A percentile compares a stretch with the other conserved stretches of the same genome.
phyloP scores from a whole-genome alignment of 2,329 filamentous ascomycete genomes.

The Fusarium domesticum region DNA sequence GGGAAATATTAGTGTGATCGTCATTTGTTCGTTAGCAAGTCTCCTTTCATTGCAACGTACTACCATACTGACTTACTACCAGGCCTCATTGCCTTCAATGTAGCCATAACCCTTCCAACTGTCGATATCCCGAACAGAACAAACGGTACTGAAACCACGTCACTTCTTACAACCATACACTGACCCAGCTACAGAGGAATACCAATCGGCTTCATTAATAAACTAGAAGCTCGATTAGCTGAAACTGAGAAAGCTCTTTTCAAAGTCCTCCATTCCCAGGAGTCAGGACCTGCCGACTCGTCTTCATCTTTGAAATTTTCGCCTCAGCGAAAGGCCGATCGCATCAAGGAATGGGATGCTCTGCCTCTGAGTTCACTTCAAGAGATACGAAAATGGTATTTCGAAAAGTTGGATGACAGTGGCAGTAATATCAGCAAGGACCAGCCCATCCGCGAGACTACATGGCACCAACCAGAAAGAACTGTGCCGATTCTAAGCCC shows the following conservation, averaged over 20 bases:
- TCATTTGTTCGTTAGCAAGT: constrained; percentile 12
- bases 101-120: constrained; percentile 28
- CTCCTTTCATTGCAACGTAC: not conserved
- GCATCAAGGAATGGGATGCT: constrained; percentile 30
- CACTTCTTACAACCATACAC: not conserved
- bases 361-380: constrained; percentile 19
- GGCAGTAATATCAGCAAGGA: not conserved
- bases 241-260: constrained; percentile 33
- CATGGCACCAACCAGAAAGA: not conserved
- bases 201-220: constrained; percentile 39
- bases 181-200: constrained; percentile 28
- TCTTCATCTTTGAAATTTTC: constrained; percentile 4
- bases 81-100: constrained; percentile 34
- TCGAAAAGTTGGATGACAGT: not conserved
- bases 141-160: constrained; percentile 24
- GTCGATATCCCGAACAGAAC: constrained; percentile 35
- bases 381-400: constrained; percentile 26
- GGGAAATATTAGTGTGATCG: constrained; percentile 29
- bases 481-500: not conserved
- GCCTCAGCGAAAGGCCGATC: constrained; percentile 27
- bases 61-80: not conserved
- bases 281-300: not conserved
- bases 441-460: not conserved
- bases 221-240: constrained; percentile 37
- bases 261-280: constrained; percentile 18